Evolutionary conservation across 2,329 filamentous ascomycete genomes (phyloP).

Genomic region (Fusarium sp.): DNA sequence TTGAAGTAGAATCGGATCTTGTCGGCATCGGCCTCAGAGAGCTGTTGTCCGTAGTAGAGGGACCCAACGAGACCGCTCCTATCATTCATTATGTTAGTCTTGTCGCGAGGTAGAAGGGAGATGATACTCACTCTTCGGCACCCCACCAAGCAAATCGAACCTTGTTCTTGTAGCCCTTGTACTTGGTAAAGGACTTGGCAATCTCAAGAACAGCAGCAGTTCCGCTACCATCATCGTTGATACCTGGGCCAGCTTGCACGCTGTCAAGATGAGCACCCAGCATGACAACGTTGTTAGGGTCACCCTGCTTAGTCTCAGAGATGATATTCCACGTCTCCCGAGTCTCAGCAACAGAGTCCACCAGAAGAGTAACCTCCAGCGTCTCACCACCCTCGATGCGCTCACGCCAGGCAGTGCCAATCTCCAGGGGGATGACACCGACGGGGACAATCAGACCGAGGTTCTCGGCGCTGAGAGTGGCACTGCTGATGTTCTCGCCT

Average conservation of each 20-base stretch:
- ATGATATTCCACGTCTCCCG: slow-evolving; percentile 54
- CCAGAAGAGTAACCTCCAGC: slow-evolving; percentile 47
- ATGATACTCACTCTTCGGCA: slow-evolving; percentile 50
- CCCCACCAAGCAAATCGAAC: slow-evolving; percentile 56
- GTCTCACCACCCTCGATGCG: slow-evolving; percentile 47
- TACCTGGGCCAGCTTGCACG: slow-evolving; percentile 51
- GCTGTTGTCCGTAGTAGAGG: slow-evolving; percentile 50
- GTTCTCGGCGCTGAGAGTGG: slow-evolving; percentile 60
- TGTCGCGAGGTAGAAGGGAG: fast-evolving
- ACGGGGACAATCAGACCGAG: slow-evolving; percentile 49
- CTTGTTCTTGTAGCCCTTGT: slow-evolving; percentile 53
- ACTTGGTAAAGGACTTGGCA: slow-evolving; percentile 49
- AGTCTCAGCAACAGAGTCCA: slow-evolving; percentile 50
- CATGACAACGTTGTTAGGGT: slow-evolving; percentile 54
- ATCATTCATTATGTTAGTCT: slow-evolving; percentile 9
- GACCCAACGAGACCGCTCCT: slow-evolving; percentile 56
- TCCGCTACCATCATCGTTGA: slow-evolving; percentile 55
- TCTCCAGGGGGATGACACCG: slow-evolving; percentile 48
- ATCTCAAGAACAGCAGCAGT: slow-evolving; percentile 52
- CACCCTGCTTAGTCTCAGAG: slow-evolving; percentile 54
- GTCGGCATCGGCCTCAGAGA: slow-evolving; percentile 51
- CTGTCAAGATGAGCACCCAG: slow-evolving; percentile 54
- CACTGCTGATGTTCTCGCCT: slow-evolving; percentile 54
- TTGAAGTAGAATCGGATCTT: slow-evolving; percentile 73
- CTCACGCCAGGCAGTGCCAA: slow-evolving; percentile 49